A percentile compares a stretch with the other conserved stretches of the same genome.
phyloP scores from a whole-genome alignment of 257 asterid genomes.

The Solanum medicagineum region DNA sequence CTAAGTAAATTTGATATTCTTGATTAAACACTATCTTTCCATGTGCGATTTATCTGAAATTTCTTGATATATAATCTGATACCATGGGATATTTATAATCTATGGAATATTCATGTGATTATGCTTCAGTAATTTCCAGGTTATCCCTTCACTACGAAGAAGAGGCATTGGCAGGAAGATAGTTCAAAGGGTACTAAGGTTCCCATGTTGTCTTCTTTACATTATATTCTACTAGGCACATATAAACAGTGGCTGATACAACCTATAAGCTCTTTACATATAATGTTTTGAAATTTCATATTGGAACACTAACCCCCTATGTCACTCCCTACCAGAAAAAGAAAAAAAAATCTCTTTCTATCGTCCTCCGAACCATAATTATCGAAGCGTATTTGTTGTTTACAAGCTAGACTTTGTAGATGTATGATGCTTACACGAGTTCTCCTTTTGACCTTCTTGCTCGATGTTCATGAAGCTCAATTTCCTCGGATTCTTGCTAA shows the following conservation, averaged over 20 bases:
- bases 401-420: background rate
- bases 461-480: background rate
- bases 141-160: slow-evolving; percentile 49
- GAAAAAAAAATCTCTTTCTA: background rate
- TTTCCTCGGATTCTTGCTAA: slow-evolving; percentile 47
- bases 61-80: background rate
- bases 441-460: background rate
- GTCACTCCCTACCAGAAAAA: background rate
- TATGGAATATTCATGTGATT: slow-evolving; percentile 4
- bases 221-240: background rate
- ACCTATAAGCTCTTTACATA: background rate
- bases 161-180: slow-evolving; percentile 75
- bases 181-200: slow-evolving; percentile 62
- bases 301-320: background rate
- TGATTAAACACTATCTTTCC: background rate
- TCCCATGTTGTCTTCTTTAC: background rate
- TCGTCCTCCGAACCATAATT: background rate
- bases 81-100: background rate
- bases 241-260: background rate
- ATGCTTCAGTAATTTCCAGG: slow-evolving; percentile 38
- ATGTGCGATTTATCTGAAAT: background rate
- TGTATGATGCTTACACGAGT: background rate
- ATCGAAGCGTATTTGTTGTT: background rate
- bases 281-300: background rate
- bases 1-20: background rate